phyloP scores from a whole-genome alignment of 108 stramenopile genomes.

The Chaetoceros tenuissimus region DNA sequence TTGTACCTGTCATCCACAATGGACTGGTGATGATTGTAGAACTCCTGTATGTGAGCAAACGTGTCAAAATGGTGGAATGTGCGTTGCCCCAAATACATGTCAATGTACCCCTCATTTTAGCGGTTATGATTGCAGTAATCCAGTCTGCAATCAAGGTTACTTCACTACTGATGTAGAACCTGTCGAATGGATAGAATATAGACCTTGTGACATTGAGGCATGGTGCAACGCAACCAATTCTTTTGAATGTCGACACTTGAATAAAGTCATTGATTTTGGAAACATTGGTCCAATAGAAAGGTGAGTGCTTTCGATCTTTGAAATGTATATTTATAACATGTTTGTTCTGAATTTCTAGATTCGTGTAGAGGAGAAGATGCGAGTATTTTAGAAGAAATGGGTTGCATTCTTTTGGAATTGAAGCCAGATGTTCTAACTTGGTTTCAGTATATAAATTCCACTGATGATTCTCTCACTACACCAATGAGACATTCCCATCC shows the following conservation, averaged over 20 bases:
- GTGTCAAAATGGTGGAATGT: conserved; percentile 62
- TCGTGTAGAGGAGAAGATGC: no score
- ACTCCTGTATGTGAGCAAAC: conserved; percentile 56
- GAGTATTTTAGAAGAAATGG: no score
- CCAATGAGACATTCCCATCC: conserved; percentile 38
- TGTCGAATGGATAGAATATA: conserved; percentile 55
- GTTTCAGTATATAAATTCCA: conserved; percentile 47
- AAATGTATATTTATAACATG: no score
- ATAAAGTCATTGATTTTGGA: no score
- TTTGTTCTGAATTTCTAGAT: no score
- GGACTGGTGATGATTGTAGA: conserved; percentile 72
- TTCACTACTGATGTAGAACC: no score
- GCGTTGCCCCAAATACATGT: conserved; percentile 83
- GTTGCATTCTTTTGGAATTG: conserved; percentile 35
- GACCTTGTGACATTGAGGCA: conserved; percentile 44
- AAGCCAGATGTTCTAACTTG: conserved; percentile 28
- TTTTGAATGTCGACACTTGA: conserved; percentile 65
- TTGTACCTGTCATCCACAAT: conserved; percentile 66
- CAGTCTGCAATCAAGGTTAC: conserved; percentile 77
- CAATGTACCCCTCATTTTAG: conserved; percentile 60
- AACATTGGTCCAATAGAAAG: no score
- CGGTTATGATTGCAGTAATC: conserved; percentile 70
- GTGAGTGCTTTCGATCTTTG: no score
- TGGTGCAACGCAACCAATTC: conserved; percentile 78
- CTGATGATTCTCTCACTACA: conserved; percentile 27